Conservation (phyloP, 495 filamentous ascomycete genomes). For the Astrocystis sublimbata region DNA sequence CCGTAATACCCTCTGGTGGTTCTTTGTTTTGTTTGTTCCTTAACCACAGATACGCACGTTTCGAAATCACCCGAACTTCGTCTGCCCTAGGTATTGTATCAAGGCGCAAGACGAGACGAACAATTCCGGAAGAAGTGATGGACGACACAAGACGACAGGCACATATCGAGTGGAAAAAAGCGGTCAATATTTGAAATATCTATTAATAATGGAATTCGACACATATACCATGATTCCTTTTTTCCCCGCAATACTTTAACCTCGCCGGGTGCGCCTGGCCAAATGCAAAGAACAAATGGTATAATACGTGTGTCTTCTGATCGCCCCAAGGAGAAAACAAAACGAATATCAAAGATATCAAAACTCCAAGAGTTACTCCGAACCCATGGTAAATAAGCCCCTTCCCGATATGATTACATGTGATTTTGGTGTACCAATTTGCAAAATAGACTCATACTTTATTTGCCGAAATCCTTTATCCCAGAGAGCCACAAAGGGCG, state of each 20-base stretch:
- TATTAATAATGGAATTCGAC: background rate
- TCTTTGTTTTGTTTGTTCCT: background rate
- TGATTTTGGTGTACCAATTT: background rate
- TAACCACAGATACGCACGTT: no score
- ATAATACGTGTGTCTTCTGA: background rate
- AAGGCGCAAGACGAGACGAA: no score
- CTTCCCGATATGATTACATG: conserved; percentile 1
- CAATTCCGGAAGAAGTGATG: no score
- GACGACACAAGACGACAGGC: no score
- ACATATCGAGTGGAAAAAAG: no score
- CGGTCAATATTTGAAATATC: background rate
- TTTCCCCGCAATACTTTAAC: background rate
- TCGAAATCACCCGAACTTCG: no score
- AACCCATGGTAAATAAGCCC: background rate
- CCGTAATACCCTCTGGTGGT: no score
- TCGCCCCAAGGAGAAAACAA: background rate
- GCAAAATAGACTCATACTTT: background rate
- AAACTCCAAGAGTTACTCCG: background rate
- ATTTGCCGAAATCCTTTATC: background rate
- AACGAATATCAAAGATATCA: no score
- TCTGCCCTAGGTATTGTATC: no score
- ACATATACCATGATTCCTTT: background rate
- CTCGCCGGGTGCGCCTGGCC: background rate
- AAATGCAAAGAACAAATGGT: background rate
- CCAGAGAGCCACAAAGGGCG: no score